Evolutionary conservation across 345 rosid genomes (phyloP).

Genomic region (Linum tenue): DNA sequence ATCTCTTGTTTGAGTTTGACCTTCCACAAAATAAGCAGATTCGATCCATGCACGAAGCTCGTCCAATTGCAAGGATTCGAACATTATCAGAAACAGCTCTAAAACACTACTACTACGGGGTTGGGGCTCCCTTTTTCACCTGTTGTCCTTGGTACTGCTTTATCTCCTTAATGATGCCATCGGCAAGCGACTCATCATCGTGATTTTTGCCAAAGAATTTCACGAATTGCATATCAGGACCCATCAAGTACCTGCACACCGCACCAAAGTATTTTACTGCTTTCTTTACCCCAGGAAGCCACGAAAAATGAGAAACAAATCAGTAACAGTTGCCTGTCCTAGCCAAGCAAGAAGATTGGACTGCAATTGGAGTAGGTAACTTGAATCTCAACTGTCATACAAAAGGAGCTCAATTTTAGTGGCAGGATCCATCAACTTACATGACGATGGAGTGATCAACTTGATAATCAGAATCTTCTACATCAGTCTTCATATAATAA

Average conservation of each 20-base stretch:
- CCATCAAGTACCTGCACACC: conserved; percentile 77
- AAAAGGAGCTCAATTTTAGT: background rate
- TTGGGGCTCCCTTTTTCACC: background rate
- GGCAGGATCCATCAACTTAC: conserved; percentile 27
- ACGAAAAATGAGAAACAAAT: too few relatives aligned
- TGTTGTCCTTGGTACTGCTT: conserved; percentile 28
- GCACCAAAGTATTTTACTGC: background rate
- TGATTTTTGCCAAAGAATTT: conserved; percentile 90
- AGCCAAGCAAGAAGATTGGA: background rate
- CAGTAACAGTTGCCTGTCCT: background rate
- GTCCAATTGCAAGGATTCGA: too few relatives aligned
- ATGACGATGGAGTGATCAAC: conserved; percentile 97
- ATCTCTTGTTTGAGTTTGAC: too few relatives aligned
- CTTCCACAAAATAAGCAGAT: too few relatives aligned
- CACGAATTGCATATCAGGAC: conserved; percentile 76
- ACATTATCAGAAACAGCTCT: too few relatives aligned
- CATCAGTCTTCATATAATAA: conserved; percentile 92
- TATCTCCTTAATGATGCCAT: conserved; percentile 67
- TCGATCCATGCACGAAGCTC: too few relatives aligned
- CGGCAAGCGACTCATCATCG: conserved; percentile 60
- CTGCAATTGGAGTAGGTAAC: too few relatives aligned
- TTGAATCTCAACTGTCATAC: background rate
- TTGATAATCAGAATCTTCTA: conserved; percentile 96
- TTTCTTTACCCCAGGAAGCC: background rate
- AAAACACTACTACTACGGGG: background rate